Evolutionary conservation across 768 basidiomycete species (phyloP), one percentile per base, ranked within the genome.

Genomic region (Crepidotus variabilis): DNA sequence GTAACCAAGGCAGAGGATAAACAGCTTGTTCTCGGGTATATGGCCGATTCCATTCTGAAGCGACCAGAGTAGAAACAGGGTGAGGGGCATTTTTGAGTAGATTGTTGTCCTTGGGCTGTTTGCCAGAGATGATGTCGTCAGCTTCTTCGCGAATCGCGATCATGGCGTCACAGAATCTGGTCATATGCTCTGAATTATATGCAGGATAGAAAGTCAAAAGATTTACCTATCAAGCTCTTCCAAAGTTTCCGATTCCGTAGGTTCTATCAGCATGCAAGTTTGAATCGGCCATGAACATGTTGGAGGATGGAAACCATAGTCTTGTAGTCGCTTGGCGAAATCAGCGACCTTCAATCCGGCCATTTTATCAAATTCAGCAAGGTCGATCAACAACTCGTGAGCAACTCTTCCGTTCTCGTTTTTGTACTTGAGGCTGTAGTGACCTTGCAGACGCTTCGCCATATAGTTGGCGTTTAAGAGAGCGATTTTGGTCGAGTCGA

Each of bases 271-370:
- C 92, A 97, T 97, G 66, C 91, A 95, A 1, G 96, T 97, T 18
- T 92, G 87, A 60, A 92, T 94, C 6, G 97, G 97, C 97, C 97
- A 98, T 6, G 94, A 94, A 71, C 94, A 96, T 4, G 97, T 99
- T 1, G 97, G 97, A 43, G 94, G 94, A 68, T 97, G 94, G 80
- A 97, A 91, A 56, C 94, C 92, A 64, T 88, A 94, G 69, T 94
- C 91, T 85, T 95, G 95, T 23, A 98, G 77, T 50, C 97, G 85
- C 76, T 99, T 99, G 14, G 94, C 94, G 66, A 99, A 96, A 70
- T 99, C 97, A 10, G 84, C 85, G 24, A 99, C 95, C 73, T 97
- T 98, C 63, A 94, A 69, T 11, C 92, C 94, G 28, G 91, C 92
- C 32, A 75, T 68, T 67, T 93, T 94, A 61, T 96, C 93, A 66